Evolutionary conservation across 805 yeast species (phyloP), one percentile per base, ranked within the genome.

Genomic region (Vanderwaltozyma tropicalis): DNA sequence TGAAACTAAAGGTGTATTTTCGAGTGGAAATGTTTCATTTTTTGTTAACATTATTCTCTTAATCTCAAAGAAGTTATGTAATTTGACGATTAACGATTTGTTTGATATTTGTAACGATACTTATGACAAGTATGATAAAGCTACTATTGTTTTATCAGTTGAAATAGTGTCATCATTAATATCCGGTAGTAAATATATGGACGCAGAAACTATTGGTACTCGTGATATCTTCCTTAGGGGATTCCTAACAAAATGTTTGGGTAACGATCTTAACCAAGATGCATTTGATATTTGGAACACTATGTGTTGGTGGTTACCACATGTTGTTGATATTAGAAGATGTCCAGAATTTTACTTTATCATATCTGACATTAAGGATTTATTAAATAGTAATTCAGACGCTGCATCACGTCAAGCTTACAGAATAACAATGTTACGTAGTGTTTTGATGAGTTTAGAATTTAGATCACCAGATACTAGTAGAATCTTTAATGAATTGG

Each of bases 241-340:
- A 1, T 74, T 73, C 40, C 54, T 83, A 29, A 48, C 51, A 0
- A 45, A 53, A 0, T 68, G 78, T 4, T 64, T 85, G 25, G 62
- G 66, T 6, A 61, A 68, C 25, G 84, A 79, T 32, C 57, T 89
- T 39, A 72, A 84, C 1, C 94, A 86, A 3, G 92, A 87, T 24
- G 80, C 78, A 3, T 59, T 69, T 28, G 72, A 69, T 15, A 75
- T 82, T 29, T 92, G 96, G 96, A 67, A 68, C 26, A 71, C 85
- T 0, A 72, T 84, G 35, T 66, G 80, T 3, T 79, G 85, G 80
- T 80, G 86, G 82, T 51, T 76, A 1, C 81, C 86, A 0, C 57
- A 75, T 0, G 78, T 74, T 46, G 64, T 76, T 28, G 94, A 84
- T 55, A 46, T 68, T 34, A 71, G 95, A 52, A 69, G 95, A 41